Evolutionary conservation across 768 basidiomycete genomes (phyloP).

Genomic region (Nidularia pulvinata): DNA sequence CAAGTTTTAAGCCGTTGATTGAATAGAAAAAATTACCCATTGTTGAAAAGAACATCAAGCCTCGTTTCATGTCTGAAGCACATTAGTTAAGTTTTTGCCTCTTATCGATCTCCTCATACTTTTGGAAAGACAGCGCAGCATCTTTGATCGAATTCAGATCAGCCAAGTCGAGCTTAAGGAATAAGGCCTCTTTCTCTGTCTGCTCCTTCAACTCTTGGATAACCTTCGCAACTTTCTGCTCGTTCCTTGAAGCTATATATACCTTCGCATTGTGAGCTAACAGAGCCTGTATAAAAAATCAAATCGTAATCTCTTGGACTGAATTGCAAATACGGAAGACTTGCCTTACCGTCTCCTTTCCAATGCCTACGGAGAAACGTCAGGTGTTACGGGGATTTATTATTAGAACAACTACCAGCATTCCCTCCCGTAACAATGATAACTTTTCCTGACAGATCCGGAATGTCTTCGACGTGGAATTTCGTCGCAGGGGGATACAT

Average conservation of each 20-base stretch:
- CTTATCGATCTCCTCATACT: slow-evolving; percentile 11
- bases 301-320: neutral
- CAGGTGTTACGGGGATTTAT: neutral
- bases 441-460: slow-evolving; percentile 47
- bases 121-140: slow-evolving; percentile 37
- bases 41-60: slow-evolving; percentile 47
- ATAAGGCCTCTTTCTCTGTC: slow-evolving; percentile 44
- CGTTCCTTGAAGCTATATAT: slow-evolving; percentile 54
- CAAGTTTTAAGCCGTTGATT: no score
- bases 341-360: slow-evolving; percentile 57
- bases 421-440: slow-evolving; percentile 38
- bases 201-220: slow-evolving; percentile 50
- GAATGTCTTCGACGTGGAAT: slow-evolving; percentile 46
- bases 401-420: slow-evolving; percentile 18
- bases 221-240: slow-evolving; percentile 41
- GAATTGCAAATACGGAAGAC: neutral
- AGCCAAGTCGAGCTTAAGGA: slow-evolving; percentile 40
- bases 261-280: slow-evolving; percentile 64
- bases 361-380: slow-evolving; percentile 36
- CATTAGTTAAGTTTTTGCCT: neutral
- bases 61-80: slow-evolving; percentile 34
- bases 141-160: slow-evolving; percentile 36
- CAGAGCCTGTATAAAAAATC: slow-evolving; percentile 32
- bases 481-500: slow-evolving; percentile 1
- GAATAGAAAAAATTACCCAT: slow-evolving; percentile 28